Evolutionary conservation across 352 stramenopile genomes (phyloP).

Genomic region (Pythium volutum): DNA sequence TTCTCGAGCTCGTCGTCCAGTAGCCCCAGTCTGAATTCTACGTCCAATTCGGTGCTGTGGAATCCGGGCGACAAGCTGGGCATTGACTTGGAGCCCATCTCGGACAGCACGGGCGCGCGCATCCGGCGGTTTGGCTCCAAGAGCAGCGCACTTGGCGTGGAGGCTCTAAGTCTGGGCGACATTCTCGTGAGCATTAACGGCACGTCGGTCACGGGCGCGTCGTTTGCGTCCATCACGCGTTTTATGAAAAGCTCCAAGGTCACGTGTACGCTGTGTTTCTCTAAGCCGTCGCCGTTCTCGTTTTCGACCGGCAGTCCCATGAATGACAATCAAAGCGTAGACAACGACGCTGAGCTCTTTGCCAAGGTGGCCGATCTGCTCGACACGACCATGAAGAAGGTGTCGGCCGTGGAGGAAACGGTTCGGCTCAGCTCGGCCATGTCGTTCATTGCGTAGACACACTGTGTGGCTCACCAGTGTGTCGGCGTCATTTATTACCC

Average conservation of each 20-base stretch:
- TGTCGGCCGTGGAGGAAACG: constrained; percentile 69
- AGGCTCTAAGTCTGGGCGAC: constrained; percentile 52
- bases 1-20: constrained; percentile 60
- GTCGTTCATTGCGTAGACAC: constrained; percentile 53
- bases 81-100: constrained; percentile 48
- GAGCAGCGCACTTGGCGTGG: constrained; percentile 69
- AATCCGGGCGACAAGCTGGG: constrained; percentile 76
- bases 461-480: neutral
- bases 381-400: constrained; percentile 70
- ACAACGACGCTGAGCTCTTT: constrained; percentile 49
- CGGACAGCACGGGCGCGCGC: constrained; percentile 46
- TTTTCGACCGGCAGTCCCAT: constrained; percentile 14
- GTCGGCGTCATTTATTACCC: neutral
- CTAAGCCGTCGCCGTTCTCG: constrained; percentile 19
- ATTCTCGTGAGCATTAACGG: constrained; percentile 79
- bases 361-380: constrained; percentile 69
- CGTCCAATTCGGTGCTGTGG: constrained; percentile 59
- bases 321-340: constrained; percentile 29
- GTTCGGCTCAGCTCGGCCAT: constrained; percentile 72
- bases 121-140: constrained; percentile 67
- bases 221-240: constrained; percentile 63
- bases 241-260: constrained; percentile 80
- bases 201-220: constrained; percentile 45
- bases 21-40: constrained; percentile 17
- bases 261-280: constrained; percentile 74